A percentile compares a stretch with the other conserved stretches of the same genome.
Evolutionary conservation across 352 stramenopile species (phyloP).

Genomic region (Pythium scleroteichum): DNA sequence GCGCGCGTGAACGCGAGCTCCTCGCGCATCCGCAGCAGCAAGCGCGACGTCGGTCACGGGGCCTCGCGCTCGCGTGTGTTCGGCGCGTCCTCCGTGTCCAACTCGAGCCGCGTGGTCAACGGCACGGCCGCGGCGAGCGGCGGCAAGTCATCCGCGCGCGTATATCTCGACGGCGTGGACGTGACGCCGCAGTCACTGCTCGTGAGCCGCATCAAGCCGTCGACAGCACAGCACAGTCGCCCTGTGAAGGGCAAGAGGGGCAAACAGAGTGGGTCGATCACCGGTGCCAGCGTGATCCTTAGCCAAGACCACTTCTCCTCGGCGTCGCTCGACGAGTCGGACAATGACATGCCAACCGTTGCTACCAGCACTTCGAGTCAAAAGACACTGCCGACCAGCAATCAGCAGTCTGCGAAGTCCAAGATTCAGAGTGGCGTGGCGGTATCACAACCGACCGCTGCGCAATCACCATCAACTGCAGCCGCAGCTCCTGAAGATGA

Average conservation of each 20-base stretch:
- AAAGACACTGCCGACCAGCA: constrained; percentile 1
- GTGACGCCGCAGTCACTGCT: constrained; percentile 81
- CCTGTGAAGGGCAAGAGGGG: constrained; percentile 31
- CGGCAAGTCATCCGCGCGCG: constrained; percentile 45
- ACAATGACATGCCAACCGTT: constrained; percentile 17
- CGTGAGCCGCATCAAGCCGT: constrained; percentile 68
- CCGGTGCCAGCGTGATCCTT: constrained; percentile 52
- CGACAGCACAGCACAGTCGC: constrained; percentile 28
- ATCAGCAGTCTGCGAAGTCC: too few relatives aligned
- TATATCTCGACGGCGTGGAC: constrained; percentile 69
- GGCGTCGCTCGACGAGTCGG: constrained; percentile 60
- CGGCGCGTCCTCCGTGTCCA: constrained; percentile 62
- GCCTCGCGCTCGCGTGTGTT: constrained; percentile 57
- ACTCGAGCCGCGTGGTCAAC: constrained; percentile 68
- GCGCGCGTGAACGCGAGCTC: constrained; percentile 43
- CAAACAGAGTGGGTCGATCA: constrained; percentile 29
- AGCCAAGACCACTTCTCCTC: constrained; percentile 44
- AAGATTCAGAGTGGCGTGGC: too few relatives aligned
- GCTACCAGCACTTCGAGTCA: constrained; percentile 5
- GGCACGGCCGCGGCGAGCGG: constrained; percentile 38
- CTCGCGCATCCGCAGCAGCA: constrained; percentile 40
- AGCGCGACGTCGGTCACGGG: constrained; percentile 41
- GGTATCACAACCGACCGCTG: too few relatives aligned
- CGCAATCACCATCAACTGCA: not conserved
- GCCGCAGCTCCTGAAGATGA: constrained; percentile 22